Percentiles rank a stretch among this genome's conserved stretches.
Conservation (phyloP, 441 rosid genomes). For the Gossypium davidsonii region DNA sequence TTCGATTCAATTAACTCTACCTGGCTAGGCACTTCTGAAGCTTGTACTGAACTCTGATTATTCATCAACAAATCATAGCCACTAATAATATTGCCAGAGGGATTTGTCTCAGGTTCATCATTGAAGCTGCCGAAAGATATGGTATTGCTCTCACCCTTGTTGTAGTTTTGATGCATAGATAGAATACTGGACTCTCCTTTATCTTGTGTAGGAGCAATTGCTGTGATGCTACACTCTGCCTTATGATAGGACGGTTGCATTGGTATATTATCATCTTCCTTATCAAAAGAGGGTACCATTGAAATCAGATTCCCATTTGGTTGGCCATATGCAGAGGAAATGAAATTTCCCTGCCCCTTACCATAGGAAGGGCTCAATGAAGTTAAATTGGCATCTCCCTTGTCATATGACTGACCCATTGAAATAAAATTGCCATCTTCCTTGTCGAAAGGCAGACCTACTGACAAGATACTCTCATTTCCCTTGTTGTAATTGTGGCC, state of each 20-base stretch:
- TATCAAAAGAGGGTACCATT: slow-evolving; percentile 28
- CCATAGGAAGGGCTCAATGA: slow-evolving; percentile 30
- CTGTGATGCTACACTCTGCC: slow-evolving; percentile 23
- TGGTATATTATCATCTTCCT: slow-evolving; percentile 30
- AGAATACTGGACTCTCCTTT: slow-evolving; percentile 30
- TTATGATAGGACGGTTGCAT: slow-evolving; percentile 27
- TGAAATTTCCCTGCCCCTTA: slow-evolving; percentile 32
- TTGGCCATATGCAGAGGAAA: slow-evolving; percentile 27
- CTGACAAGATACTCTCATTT: slow-evolving; percentile 28
- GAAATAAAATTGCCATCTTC: slow-evolving; percentile 28
- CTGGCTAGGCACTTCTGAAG: slow-evolving; percentile 23
- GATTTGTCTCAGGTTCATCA: slow-evolving; percentile 32
- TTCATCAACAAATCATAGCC: slow-evolving; percentile 29
- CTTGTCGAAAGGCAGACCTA: slow-evolving; percentile 39
- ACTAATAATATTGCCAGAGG: slow-evolving; percentile 25
- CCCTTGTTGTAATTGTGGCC: slow-evolving; percentile 34
- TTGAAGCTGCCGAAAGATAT: slow-evolving; percentile 32
- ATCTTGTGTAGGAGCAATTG: slow-evolving; percentile 21
- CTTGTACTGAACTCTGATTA: slow-evolving; percentile 25
- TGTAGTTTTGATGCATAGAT: slow-evolving; percentile 34
- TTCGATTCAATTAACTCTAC: slow-evolving; percentile 18
- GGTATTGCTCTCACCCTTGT: slow-evolving; percentile 25
- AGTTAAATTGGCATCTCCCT: slow-evolving; percentile 26
- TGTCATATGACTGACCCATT: slow-evolving; percentile 32
- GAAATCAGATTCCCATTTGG: slow-evolving; percentile 33